Conservation (phyloP, 345 rosid species). For the Boechera stricta region DNA sequence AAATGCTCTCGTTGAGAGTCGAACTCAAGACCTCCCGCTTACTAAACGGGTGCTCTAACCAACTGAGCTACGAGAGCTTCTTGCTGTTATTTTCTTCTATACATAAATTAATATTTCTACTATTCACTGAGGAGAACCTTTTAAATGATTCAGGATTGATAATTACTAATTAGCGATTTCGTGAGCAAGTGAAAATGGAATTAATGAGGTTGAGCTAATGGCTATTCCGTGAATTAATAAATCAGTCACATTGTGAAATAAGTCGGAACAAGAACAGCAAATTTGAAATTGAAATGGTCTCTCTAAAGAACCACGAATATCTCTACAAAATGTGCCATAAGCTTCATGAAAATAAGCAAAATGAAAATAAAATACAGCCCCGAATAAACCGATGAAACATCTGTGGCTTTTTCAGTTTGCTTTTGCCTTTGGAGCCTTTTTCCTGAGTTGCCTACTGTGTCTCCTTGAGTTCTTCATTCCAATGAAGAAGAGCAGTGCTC, state of each 20-base stretch:
- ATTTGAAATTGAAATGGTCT: constrained; percentile 11
- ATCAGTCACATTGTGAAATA: background rate
- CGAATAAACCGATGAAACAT: constrained; percentile 12
- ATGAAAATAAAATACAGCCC: constrained; percentile 27
- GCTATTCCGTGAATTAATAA: background rate
- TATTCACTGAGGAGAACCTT: background rate
- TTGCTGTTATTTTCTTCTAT: fast-evolving
- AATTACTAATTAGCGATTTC: background rate
- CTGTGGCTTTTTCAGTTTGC: constrained; percentile 38
- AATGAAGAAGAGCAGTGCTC: constrained; percentile 71
- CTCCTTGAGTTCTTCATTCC: constrained; percentile 87
- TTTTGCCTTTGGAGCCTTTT: constrained; percentile 67
- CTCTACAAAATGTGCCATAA: constrained; percentile 18
- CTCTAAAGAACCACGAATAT: constrained; percentile 28
- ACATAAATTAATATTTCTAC: background rate
- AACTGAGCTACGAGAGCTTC: constrained; percentile 96
- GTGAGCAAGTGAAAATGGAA: background rate
- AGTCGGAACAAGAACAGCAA: background rate
- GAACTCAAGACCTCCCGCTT: constrained; percentile 99
- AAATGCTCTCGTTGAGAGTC: constrained; percentile 58
- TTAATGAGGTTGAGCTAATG: background rate
- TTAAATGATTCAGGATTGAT: too few relatives aligned
- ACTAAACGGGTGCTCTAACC: constrained; percentile 99
- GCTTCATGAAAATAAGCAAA: constrained; percentile 24
- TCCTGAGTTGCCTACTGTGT: constrained; percentile 62